Base-by-base conservation (phyloP, 352 stramenopile species). In the Plasmopara viticola region DNA sequence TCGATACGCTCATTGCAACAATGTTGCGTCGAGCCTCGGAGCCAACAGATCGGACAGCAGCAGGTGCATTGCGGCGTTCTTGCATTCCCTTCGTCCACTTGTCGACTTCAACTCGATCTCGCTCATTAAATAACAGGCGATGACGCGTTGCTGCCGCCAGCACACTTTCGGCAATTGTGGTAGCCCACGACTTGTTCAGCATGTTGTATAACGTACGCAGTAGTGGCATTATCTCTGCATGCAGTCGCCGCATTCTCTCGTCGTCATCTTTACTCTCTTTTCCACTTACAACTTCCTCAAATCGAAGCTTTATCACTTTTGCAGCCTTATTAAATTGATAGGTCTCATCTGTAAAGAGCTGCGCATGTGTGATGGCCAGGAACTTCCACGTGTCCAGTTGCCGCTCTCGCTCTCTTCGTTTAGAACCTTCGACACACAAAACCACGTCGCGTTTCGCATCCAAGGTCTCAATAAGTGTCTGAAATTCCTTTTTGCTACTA, bases 281-380 rank as follows among this genome's bases (percentile, higher is more conserved):
- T 0, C 17, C 20, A 9, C 45, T 34, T 14, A 64, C 50, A n/a
- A 74, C 44, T 0, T 54, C 44, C 29, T 87, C 75, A 9, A 87
- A 65, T 4, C 74, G 69, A n/a, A 56, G 46, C 50, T 80, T 72
- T 6, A 88, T 71, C 10, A 64, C 58, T 48, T 90, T 90, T 5
- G 71, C 67, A 12, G 78, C 75, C 42, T 84, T 85, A 25, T 65
- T 78, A 55, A 92, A 92, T 60, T 86, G 58, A 44, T 86, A 92
- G 48, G 81, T 86, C 55, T 92, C 81, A 55, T 92, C 81, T 6
- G 78, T 92, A 53, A 86, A 84, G 9, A 92, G 70, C 48, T 87
- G 70, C 9, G 62, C 56, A 48, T 88, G 76, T 1, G 76, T 85
- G 53, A 89, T 50, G 3, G 65, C 69, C 18, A 84, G 35, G 34